Percentiles rank a stretch among this genome's conserved stretches.
Evolutionary conservation across 495 filamentous ascomycete genomes (phyloP).

Genomic region (Clohesyomyces aquaticus): DNA sequence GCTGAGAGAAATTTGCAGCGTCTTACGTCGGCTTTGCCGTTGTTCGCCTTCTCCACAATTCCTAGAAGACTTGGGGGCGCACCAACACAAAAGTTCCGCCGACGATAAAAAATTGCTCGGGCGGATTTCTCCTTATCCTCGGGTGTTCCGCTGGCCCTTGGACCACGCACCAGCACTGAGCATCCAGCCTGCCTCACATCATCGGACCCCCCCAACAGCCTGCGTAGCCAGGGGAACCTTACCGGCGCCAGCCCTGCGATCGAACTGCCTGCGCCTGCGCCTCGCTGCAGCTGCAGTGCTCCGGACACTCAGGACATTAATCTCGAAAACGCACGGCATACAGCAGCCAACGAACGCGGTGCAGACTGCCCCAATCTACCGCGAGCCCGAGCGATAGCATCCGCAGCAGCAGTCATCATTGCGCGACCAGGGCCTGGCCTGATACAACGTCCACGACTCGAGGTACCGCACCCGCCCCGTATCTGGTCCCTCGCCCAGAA

Average conservation of each 20-base stretch:
- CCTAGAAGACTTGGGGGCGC: slow-evolving; percentile 2
- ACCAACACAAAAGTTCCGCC: slow-evolving; percentile 13
- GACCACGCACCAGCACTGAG: not conserved
- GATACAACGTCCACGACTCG: slow-evolving; percentile 32
- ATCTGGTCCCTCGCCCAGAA: slow-evolving; percentile 21
- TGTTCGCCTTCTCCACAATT: slow-evolving; percentile 28
- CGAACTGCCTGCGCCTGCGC: slow-evolving; percentile 5
- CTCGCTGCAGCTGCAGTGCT: slow-evolving; percentile 5
- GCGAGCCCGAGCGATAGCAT: slow-evolving; percentile 20
- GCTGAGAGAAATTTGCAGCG: slow-evolving; percentile 9
- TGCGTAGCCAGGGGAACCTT: not conserved
- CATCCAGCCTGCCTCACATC: not conserved
- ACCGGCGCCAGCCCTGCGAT: slow-evolving; percentile 3
- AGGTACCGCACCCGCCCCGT: slow-evolving; percentile 19
- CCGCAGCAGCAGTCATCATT: slow-evolving; percentile 28
- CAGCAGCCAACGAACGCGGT: slow-evolving; percentile 2
- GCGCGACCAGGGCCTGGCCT: slow-evolving; percentile 23
- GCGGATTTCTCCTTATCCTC: slow-evolving; percentile 12
- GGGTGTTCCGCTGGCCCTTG: slow-evolving; percentile 7
- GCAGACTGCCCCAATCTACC: slow-evolving; percentile 25
- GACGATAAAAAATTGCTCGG: slow-evolving; percentile 2
- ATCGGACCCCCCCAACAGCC: not conserved
- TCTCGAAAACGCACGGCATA: slow-evolving; percentile 15
- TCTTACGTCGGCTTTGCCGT: slow-evolving; percentile 29
- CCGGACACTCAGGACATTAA: slow-evolving; percentile 3